Conservation (phyloP, 2,329 filamentous ascomycete species). For the Trichoderma polysporum region DNA sequence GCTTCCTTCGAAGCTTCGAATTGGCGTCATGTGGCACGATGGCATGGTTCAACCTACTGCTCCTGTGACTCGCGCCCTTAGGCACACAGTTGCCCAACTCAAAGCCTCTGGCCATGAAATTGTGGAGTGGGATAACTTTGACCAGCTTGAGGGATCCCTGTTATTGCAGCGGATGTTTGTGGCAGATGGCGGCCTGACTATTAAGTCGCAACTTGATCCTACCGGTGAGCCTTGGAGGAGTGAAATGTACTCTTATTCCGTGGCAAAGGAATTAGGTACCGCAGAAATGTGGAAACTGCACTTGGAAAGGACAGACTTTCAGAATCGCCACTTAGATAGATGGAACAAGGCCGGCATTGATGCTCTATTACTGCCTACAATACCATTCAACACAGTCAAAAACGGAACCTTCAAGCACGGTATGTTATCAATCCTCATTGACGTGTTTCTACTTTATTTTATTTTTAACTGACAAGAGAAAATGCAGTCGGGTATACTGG, state of each 20-base stretch:
- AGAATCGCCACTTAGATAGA: conserved; percentile 47
- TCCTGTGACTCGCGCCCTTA: conserved; percentile 59
- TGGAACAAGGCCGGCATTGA: conserved; percentile 55
- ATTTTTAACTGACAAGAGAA: neutral
- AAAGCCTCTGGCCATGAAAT: conserved; percentile 49
- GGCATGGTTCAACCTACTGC: conserved; percentile 65
- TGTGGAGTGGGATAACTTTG: conserved; percentile 49
- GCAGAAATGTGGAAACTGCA: conserved; percentile 51
- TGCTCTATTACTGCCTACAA: conserved; percentile 60
- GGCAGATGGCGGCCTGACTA: conserved; percentile 47
- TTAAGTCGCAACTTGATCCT: conserved; percentile 39
- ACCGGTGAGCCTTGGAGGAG: conserved; percentile 45
- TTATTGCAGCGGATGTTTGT: conserved; percentile 49
- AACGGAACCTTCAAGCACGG: conserved; percentile 46
- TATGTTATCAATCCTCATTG: conserved; percentile 33
- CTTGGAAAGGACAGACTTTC: conserved; percentile 44
- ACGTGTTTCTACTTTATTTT: no score
- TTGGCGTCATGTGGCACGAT: conserved; percentile 66
- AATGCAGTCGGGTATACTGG: conserved; percentile 48
- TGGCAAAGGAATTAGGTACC: conserved; percentile 40
- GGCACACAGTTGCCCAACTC: conserved; percentile 44
- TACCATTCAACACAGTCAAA: conserved; percentile 45
- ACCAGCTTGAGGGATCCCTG: conserved; percentile 39
- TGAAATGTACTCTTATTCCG: conserved; percentile 37
- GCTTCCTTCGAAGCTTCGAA: conserved; percentile 44